Conservation (phyloP, 352 stramenopile species). For the Phytophthora hybrid region DNA sequence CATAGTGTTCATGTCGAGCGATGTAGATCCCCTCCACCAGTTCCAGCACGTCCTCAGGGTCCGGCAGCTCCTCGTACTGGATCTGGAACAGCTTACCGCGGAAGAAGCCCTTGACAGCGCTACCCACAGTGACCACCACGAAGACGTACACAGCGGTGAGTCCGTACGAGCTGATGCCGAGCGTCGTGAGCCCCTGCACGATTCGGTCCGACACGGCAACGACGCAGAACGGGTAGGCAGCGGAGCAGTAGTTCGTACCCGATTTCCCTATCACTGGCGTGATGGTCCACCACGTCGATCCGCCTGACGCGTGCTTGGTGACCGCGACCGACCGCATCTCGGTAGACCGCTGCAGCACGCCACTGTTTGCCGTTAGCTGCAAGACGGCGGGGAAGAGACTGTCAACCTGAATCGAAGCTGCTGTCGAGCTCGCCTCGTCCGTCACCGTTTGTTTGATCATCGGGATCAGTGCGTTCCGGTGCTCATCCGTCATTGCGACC, state of each 20-base stretch:
- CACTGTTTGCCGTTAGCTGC: constrained; percentile 76
- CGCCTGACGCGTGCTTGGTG: constrained; percentile 62
- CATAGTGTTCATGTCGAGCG: constrained; percentile 80
- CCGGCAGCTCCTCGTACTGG: constrained; percentile 84
- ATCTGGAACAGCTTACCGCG: constrained; percentile 83
- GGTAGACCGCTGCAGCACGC: constrained; percentile 64
- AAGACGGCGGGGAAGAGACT: constrained; percentile 67
- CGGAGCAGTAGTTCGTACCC: constrained; percentile 56
- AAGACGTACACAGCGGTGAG: constrained; percentile 90
- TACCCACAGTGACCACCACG: constrained; percentile 89
- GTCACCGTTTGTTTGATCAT: constrained; percentile 78
- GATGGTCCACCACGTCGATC: constrained; percentile 77
- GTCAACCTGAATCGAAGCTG: constrained; percentile 59
- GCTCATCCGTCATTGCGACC: constrained; percentile 53
- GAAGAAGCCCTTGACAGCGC: constrained; percentile 84
- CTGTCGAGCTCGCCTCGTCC: constrained; percentile 37
- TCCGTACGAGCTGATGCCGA: constrained; percentile 87
- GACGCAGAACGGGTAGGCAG: constrained; percentile 71
- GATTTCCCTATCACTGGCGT: constrained; percentile 44
- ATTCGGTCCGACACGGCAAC: constrained; percentile 90
- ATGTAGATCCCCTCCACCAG: constrained; percentile 92
- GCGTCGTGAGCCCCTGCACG: constrained; percentile 77
- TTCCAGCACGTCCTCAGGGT: constrained; percentile 86
- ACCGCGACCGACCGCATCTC: constrained; percentile 63
- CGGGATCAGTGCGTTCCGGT: constrained; percentile 70